phyloP scores from a whole-genome alignment of 1,284 basidiomycete genomes.

The Trichosporon sp. region DNA sequence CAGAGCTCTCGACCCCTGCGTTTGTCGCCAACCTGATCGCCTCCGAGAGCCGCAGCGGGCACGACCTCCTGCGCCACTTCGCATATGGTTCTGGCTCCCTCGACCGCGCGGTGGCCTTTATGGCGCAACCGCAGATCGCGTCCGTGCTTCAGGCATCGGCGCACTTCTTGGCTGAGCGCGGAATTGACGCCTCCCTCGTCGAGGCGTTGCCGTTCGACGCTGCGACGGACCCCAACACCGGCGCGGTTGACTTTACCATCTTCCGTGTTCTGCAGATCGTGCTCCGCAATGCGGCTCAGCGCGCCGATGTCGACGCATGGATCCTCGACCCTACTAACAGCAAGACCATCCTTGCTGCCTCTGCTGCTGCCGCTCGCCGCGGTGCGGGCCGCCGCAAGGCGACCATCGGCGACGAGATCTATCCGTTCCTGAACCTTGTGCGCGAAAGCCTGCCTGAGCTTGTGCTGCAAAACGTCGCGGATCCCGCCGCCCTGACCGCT shows the following conservation, averaged over 20 bases:
- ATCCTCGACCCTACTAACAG: slow-evolving; percentile 23
- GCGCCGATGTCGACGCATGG: slow-evolving; percentile 24
- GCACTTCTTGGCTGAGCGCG: slow-evolving; percentile 12
- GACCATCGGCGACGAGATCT: slow-evolving; percentile 32
- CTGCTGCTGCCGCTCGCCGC: slow-evolving; percentile 22
- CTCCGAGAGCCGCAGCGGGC: slow-evolving; percentile 10
- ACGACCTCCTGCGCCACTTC: background rate
- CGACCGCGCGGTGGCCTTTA: background rate
- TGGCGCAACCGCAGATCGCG: background rate
- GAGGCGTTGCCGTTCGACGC: slow-evolving; percentile 30
- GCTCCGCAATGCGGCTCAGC: slow-evolving; percentile 28
- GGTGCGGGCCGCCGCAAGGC: slow-evolving; percentile 28
- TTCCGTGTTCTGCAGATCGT: slow-evolving; percentile 29
- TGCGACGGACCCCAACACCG: slow-evolving; percentile 34
- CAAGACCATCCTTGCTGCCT: slow-evolving; percentile 34
- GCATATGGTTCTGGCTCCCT: background rate
- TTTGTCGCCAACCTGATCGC: slow-evolving; percentile 17
- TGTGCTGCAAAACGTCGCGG: background rate
- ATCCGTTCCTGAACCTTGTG: slow-evolving; percentile 28
- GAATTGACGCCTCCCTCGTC: slow-evolving; percentile 6
- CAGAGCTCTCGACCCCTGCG: background rate
- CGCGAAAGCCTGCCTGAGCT: slow-evolving; percentile 19
- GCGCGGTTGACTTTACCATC: slow-evolving; percentile 10
- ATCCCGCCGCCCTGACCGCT: background rate
- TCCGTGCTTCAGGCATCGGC: slow-evolving; percentile 1